Evolutionary conservation across 371 early-diverging fungal species (phyloP), one percentile per base, ranked within the genome.

Genomic region (Dinochytrium kinnereticum): DNA sequence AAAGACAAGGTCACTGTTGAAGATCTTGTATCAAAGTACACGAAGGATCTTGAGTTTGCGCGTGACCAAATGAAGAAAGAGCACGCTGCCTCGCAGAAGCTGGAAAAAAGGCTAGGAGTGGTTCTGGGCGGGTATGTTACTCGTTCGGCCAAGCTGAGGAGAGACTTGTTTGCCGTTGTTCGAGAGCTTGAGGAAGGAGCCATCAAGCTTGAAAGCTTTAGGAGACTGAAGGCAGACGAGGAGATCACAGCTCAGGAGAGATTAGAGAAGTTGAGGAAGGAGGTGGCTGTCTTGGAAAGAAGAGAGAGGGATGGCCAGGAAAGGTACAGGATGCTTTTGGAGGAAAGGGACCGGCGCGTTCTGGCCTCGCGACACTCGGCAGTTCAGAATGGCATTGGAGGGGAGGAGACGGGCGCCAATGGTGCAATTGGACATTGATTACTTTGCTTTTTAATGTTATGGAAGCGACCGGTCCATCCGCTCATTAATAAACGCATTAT

Each of bases 101-200:
- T 93, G n/a, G 97, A 97, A 75, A 94, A 93, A 78, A 92, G 92
- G 72, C 78, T 95, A 36, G 87, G 85, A 17, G 86, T 95, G 15
- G 86, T 87, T 26, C 79, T 95, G 37, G 97, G 96, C 68, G 97
- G 97, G 37, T 92, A 93, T 72, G 87, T 85, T 78, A 75, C 84
- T 0, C 88, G 95, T 50, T 86, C 93, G 1, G 85, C 85, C 59
- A 71, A 85, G 51, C 79, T 94, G 49, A 67, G 79, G 30, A 85
- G 89, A 33, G 90, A 91, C 71, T 82, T 94, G 1, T 50, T 77
- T 1, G 84, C 87, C 15, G 82, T 86, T 1, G 90, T 81, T 74
- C 90, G 90, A 30, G 91, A 91, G 66, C 74, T 89, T 30, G 89
- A 90, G 70, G 88, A 92, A 31, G 85, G 85, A 0, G 81, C 79